These are phyloP conservation scores for Gyromitra esculenta DNA, from an alignment of 2,329 filamentous ascomycete species.

Conservation along the genomic window DNA sequence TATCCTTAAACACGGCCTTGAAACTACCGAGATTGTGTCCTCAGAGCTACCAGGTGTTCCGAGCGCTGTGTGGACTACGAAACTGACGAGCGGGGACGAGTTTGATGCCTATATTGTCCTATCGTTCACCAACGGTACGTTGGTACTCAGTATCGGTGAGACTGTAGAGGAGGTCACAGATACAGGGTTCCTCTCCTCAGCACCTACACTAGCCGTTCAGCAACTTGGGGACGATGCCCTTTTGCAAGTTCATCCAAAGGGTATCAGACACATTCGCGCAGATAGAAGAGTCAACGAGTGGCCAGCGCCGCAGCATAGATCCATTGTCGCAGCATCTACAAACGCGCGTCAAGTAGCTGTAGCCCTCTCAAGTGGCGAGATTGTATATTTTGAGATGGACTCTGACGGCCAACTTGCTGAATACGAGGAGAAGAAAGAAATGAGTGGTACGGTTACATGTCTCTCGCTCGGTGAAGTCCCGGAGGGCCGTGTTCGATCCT, in stretches of 20 bases:
- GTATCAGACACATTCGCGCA: slow-evolving; percentile 87
- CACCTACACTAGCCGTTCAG: slow-evolving; percentile 89
- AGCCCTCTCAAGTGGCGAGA: slow-evolving; percentile 92
- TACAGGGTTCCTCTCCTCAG: slow-evolving; percentile 87
- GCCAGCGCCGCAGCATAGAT: slow-evolving; percentile 90
- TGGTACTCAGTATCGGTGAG: slow-evolving; percentile 94
- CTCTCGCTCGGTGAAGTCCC: slow-evolving; percentile 94
- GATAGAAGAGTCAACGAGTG: slow-evolving; percentile 86
- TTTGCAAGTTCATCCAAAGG: slow-evolving; percentile 95
- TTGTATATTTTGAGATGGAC: slow-evolving; percentile 98
- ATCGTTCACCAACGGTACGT: slow-evolving; percentile 86
- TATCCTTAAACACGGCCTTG: slow-evolving; percentile 88
- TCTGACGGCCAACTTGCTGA: slow-evolving; percentile 88
- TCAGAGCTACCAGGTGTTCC: slow-evolving; percentile 90
- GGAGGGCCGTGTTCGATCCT: slow-evolving; percentile 85
- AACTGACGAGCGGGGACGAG: slow-evolving; percentile 80
- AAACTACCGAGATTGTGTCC: slow-evolving; percentile 95
- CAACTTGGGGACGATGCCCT: slow-evolving; percentile 92
- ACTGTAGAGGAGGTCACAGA: slow-evolving; percentile 96
- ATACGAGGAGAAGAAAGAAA: slow-evolving; percentile 92
- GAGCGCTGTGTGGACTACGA: slow-evolving; percentile 93
- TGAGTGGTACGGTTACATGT: slow-evolving; percentile 94
- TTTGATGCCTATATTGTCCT: slow-evolving; percentile 96
- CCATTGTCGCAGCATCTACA: slow-evolving; percentile 91
- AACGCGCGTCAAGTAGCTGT: slow-evolving; percentile 94